Base-by-base conservation (phyloP, 768 basidiomycete species). In the Naematelia aurantialba region DNA sequence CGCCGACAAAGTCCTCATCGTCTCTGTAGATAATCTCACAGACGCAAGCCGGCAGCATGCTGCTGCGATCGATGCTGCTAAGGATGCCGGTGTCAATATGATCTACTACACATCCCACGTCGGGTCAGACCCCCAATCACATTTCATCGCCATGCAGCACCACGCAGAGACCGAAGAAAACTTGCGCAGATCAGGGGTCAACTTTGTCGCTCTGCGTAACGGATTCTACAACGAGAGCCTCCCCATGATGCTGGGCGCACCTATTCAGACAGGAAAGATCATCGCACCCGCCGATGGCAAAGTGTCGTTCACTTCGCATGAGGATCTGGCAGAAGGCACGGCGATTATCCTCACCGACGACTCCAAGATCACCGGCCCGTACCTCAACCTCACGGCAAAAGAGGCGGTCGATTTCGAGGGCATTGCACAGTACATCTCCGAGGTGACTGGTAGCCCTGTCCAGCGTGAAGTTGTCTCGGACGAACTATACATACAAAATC, bases 61-160 rank as follows among this genome's bases (percentile, higher is more conserved):
- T 29, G 68, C 59, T 55, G 79, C 78, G 39, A 78, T 79, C 68
- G 77, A 78, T 45, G 78, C 78, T 14, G 78, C 78, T 13, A 72
- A 72, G 54, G 63, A 66, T 8, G 62, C 58, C 3, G 75, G 76
- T 0, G 60, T 79, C 59, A 66, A 69, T 60, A 77, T 73, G 53
- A 54, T 79, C 56, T 78, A 71, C 63, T 79, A 79, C 56, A 79
- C 79, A 27, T 73, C 69, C 42, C 77, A 79, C 51, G 72, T 69
- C 45, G 74, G 39, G 3, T 27, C 60, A 5, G 22, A 39, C 8
- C 17, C 51, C 11, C 48, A 68, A 42, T 76, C 72, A 51, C 55
- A 61, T 22, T 73, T 77, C 11, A 71, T 58, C 22, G 74, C 78
- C 26, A 75, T 75, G 71, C 69, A 68, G 54, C 74, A 76, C 12